Percentiles rank a stretch among this genome's conserved stretches.
phyloP scores from a whole-genome alignment of 2,329 filamentous ascomycete genomes.

The Shiraia bambusicola region DNA sequence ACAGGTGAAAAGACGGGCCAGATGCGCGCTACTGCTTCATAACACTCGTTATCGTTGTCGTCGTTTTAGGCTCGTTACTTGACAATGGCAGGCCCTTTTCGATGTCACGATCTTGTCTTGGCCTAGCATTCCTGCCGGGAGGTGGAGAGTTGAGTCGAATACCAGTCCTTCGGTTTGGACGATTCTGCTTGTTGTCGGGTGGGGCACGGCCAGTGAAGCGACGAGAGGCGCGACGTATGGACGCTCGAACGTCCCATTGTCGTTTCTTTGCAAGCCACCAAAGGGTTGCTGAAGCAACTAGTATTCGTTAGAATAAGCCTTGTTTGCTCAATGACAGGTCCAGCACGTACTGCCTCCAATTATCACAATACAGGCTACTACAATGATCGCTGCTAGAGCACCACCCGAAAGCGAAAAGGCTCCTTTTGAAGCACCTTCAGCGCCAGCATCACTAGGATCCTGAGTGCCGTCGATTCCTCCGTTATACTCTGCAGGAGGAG shows the following conservation, averaged over 20 bases:
- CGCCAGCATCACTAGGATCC: slow-evolving; percentile 56
- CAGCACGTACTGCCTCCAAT: slow-evolving; percentile 62
- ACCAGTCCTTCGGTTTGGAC: slow-evolving; percentile 38
- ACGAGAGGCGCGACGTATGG: slow-evolving; percentile 64
- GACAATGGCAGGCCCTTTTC: slow-evolving; percentile 37
- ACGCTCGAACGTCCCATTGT: slow-evolving; percentile 77
- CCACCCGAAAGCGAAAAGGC: slow-evolving; percentile 67
- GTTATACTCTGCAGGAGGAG: slow-evolving; percentile 36
- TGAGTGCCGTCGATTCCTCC: slow-evolving; percentile 41
- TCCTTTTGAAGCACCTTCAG: slow-evolving; percentile 62
- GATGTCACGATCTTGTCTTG: slow-evolving; percentile 30
- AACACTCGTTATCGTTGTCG: slow-evolving; percentile 39
- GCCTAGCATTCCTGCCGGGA: slow-evolving; percentile 22
- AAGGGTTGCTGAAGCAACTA: slow-evolving; percentile 66
- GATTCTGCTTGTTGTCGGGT: slow-evolving; percentile 31
- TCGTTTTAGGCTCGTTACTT: slow-evolving; percentile 28
- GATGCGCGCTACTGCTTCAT: slow-evolving; percentile 9
- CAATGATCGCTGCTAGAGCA: slow-evolving; percentile 72
- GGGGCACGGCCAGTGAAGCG: slow-evolving; percentile 47
- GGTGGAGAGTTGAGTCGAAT: slow-evolving; percentile 42
- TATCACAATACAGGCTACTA: slow-evolving; percentile 66
- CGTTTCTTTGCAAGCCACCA: slow-evolving; percentile 83
- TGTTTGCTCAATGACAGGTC: background rate
- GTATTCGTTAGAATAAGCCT: slow-evolving; percentile 13
- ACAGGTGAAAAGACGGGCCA: background rate